Evolutionary conservation across 208 protist genomes (phyloP), one percentile per base, ranked within the genome.

Genomic region (Crithidia mellificae): DNA sequence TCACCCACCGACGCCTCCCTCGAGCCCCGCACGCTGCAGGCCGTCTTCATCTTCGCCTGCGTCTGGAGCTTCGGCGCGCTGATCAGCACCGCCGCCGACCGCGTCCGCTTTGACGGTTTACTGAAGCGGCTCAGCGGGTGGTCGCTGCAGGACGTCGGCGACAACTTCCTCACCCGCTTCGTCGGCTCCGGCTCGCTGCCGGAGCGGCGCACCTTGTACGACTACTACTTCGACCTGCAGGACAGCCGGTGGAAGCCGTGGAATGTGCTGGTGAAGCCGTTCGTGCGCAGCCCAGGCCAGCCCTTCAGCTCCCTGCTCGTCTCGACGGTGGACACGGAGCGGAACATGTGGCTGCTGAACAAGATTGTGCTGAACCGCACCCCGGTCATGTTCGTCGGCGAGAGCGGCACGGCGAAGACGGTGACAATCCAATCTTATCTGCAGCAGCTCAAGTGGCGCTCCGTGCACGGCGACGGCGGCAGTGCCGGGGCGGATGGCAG

Each of bases 401-500:
- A 97, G 62, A 97, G 96, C 53, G 98, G 98, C 29, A 99, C 98
- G 11, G 98, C 98, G 36, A 99, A 99, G 79, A 99, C 98, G 34
- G 97, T 98, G 6, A 99, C 97, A 14, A 98, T 99, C 43, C 88
- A 98, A 68, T 91, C 90, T 12, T 99, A 97, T 76, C 73, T 99
- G 20, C 68, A 80, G 22, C 71, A 88, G 19, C 81, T 99, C 15
- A 96, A 97, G 74, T 78, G 74, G 49, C 68, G 79, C 22, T 87
- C 90, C 7, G 56, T 92, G 20, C 63, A 71, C 20, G 59, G 63
- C 32, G 63, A 70, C 34, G 49, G 24, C 27, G 29, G 36, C n/a
- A n/a, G n/a, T n/a, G n/a, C n/a, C 39, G 41, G 36, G 30, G 58
- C 6, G 38, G 39, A 9, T 22, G 24, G 7, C 29, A 53, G 5